Percentiles rank a stretch among this genome's conserved stretches.
Conservation (phyloP, 306 rosid species). For the Casuarina glauca region DNA sequence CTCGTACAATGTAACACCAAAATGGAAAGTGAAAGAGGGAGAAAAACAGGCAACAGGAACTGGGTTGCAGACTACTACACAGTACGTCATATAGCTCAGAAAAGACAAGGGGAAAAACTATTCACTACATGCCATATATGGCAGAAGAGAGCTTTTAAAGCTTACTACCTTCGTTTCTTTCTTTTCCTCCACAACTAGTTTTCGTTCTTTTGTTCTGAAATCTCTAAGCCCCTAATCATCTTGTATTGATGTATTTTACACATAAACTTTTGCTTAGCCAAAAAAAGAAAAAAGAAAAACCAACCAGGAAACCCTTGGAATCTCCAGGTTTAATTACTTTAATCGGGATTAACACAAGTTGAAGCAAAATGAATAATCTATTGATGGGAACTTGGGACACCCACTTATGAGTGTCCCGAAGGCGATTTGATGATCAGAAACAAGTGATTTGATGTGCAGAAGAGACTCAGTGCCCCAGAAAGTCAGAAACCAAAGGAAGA, state of each 20-base stretch:
- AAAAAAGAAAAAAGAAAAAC: too few relatives aligned
- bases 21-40: neutral
- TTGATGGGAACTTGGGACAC: too few relatives aligned
- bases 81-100: too few relatives aligned
- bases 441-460: neutral
- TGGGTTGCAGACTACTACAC: neutral
- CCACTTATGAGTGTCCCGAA: too few relatives aligned
- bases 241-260: neutral
- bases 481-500: neutral
- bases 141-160: neutral
- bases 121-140: neutral
- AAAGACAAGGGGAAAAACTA: neutral
- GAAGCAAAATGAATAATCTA: too few relatives aligned
- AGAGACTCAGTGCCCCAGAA: neutral
- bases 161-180: neutral
- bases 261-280: too few relatives aligned
- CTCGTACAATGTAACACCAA: slow-evolving; percentile 18
- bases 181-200: slow-evolving; percentile 1
- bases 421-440: neutral
- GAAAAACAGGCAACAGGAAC: neutral
- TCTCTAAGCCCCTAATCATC: neutral
- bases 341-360: too few relatives aligned
- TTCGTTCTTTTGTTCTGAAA: neutral
- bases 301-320: too few relatives aligned
- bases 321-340: too few relatives aligned